Percentiles rank a stretch among this genome's conserved stretches.
Conservation (phyloP, 164 flowering plant genomes). For the Sextonia rubra region DNA sequence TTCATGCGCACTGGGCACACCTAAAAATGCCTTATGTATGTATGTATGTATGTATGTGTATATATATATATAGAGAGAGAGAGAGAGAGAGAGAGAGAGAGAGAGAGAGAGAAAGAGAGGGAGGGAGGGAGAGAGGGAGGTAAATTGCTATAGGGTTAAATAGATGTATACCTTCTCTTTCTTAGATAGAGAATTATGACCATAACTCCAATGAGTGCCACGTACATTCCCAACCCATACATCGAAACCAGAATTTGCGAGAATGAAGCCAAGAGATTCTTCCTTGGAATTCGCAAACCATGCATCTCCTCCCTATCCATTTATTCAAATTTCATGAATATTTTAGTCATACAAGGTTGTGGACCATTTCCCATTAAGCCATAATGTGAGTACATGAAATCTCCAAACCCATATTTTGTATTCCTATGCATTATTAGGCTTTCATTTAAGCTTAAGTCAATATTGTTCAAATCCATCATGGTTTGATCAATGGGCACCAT, state of each 20-base stretch:
- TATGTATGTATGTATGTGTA: not conserved
- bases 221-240: conserved; percentile 98
- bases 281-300: conserved; percentile 80
- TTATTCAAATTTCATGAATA: not conserved
- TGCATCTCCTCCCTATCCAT: conserved; percentile 81
- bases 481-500: too few relatives aligned
- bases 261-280: conserved; percentile 85
- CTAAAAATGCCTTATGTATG: too few relatives aligned
- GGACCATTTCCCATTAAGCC: too few relatives aligned
- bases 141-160: not conserved
- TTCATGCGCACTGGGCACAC: too few relatives aligned
- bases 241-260: conserved; percentile 88
- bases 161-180: conserved; percentile 52
- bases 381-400: too few relatives aligned
- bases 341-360: not conserved
- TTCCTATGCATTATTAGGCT: too few relatives aligned
- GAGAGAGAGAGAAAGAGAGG: not conserved
- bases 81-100: not conserved
- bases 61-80: not conserved
- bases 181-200: conserved; percentile 66
- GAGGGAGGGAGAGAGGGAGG: not conserved
- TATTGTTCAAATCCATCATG: too few relatives aligned
- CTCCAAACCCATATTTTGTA: too few relatives aligned
- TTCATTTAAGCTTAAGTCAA: too few relatives aligned
- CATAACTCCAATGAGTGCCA: conserved; percentile 91